Conservation (phyloP, 1,284 basidiomycete species). For the Lentinus polychrous region DNA sequence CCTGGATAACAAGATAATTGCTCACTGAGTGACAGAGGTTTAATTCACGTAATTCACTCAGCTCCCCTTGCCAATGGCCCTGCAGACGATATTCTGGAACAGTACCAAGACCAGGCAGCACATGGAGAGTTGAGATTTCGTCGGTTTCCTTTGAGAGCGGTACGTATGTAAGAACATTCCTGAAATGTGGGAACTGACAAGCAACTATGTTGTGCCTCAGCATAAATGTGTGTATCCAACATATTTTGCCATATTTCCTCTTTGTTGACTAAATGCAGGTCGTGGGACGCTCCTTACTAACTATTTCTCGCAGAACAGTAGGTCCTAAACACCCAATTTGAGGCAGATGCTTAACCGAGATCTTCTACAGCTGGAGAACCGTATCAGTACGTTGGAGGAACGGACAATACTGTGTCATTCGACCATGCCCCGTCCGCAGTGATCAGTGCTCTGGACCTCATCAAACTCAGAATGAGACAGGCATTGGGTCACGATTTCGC, state of each 20-base stretch:
- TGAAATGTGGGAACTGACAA: neutral
- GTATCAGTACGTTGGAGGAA: conserved; percentile 75
- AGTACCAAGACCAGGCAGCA: conserved; percentile 59
- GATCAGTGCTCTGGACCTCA: conserved; percentile 45
- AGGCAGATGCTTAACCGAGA: conserved; percentile 3
- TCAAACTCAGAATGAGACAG: conserved; percentile 38
- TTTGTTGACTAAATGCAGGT: conserved; percentile 30
- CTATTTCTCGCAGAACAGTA: conserved; percentile 80
- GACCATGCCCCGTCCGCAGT: conserved; percentile 50
- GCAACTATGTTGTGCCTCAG: conserved; percentile 26
- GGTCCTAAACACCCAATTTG: conserved; percentile 18
- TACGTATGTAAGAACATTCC: conserved; percentile 26
- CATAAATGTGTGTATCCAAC: conserved; percentile 56
- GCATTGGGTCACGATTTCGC: conserved; percentile 25
- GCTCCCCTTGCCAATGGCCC: conserved; percentile 31
- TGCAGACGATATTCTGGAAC: conserved; percentile 48
- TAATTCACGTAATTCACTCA: conserved; percentile 53
- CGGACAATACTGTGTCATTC: conserved; percentile 63
- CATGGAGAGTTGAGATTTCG: conserved; percentile 51
- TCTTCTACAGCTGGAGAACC: conserved; percentile 55
- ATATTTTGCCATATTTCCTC: neutral
- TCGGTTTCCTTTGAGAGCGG: conserved; percentile 60
- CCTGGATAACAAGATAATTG: neutral
- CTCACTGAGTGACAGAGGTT: conserved; percentile 39
- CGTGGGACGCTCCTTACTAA: conserved; percentile 65